Percentiles rank a stretch among this genome's conserved stretches.
These are phyloP conservation scores for Linum tenue DNA, from an alignment of 345 rosid genomes.

Conservation along the genomic window DNA sequence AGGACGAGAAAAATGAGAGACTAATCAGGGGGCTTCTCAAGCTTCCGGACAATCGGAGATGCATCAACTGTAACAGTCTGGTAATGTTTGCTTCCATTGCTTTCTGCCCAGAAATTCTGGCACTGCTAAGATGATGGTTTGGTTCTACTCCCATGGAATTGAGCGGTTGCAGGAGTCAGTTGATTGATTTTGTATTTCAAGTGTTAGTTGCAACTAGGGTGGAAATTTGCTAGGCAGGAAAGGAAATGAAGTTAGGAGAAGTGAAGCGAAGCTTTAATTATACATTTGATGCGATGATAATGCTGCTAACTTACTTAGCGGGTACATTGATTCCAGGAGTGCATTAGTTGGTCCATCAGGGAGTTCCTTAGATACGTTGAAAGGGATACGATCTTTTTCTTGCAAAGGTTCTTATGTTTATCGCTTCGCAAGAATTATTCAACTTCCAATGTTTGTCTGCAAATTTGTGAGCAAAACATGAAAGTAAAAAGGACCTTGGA, in stretches of 20 bases:
- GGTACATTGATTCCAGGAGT: background rate
- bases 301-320: slow-evolving; percentile 9
- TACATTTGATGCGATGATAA: background rate
- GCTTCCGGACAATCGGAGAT: slow-evolving; percentile 71
- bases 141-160: background rate
- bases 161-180: too few relatives aligned
- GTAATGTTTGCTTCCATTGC: slow-evolving; percentile 27
- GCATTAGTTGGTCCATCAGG: background rate
- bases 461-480: too few relatives aligned
- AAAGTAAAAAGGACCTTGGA: too few relatives aligned
- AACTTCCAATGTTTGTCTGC: background rate
- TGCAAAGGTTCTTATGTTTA: background rate
- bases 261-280: background rate
- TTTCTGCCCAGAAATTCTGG: background rate
- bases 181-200: background rate
- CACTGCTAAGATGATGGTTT: background rate
- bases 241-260: background rate
- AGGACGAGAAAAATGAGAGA: slow-evolving; percentile 80
- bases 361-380: too few relatives aligned
- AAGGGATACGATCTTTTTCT: background rate
- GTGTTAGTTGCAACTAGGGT: background rate
- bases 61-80: slow-evolving; percentile 90
- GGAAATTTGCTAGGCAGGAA: background rate
- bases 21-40: slow-evolving; percentile 82
- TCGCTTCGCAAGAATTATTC: background rate